Evolutionary conservation across 192 early-diverging fungal species (phyloP), one percentile per base, ranked within the genome.

Genomic region (Gigaspora rosea): DNA sequence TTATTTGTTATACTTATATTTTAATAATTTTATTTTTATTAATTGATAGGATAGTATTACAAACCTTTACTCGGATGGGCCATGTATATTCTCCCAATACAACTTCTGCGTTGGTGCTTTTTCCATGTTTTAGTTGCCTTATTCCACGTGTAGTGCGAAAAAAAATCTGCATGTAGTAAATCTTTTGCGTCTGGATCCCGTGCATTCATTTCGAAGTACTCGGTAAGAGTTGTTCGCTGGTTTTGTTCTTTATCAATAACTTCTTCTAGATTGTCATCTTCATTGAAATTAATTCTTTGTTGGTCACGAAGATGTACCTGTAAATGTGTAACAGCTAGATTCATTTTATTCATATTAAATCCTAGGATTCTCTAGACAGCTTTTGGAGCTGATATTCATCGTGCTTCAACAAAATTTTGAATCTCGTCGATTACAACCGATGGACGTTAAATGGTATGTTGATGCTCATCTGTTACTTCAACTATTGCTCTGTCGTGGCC

Each of bases 301-400:
- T 56, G 4, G 12, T 56, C 18, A 5, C 4, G 5, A 15, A 56
- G 52, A n/a, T 56, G 11, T 15, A 56, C 18, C 18, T 56, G 11
- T 56, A 56, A 56, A n/a, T 74, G 13, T 47, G 46, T 33, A 36
- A 78, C 51, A 13, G 33, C 2, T 8, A 73, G 74, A 20, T 54
- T 57, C 15, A 72, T 52, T 13, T 64, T 33, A 36, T 82, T 75
- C 66, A 79, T 49, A 13, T 65, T 57, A 63, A 79, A 82, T 10
- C 16, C 41, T 51, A 79, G 66, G 18, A 82, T 77, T 41, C 75
- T 33, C 81, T 75, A 82, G 10, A 41, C 54, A 18, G 65, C 69
- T 71, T 83, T 78, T 62, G 58, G 50, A 27, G 82, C 71, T 49
- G 79, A 77, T 3, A 81, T 67, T 48, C 78, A 83, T 10, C 64